phyloP scores from a whole-genome alignment of 352 stramenopile genomes.

The Peronospora tabacina region DNA sequence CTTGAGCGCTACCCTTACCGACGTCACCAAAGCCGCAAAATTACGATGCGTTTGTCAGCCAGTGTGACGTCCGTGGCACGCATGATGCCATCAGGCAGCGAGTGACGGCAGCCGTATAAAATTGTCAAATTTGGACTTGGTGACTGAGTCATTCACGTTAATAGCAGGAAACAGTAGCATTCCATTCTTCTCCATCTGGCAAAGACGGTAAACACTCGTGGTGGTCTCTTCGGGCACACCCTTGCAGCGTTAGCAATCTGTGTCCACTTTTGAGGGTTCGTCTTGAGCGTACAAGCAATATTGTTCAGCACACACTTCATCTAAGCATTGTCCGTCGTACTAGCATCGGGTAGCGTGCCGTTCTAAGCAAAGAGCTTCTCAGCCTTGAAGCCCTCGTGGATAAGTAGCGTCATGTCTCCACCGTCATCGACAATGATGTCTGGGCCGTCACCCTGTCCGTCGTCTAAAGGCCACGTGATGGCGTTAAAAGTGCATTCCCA shows the following conservation, averaged over 20 bases:
- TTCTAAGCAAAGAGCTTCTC: constrained; percentile 92
- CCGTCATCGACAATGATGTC: constrained; percentile 99
- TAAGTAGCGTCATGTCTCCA: constrained; percentile 98
- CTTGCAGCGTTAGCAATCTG: constrained; percentile 93
- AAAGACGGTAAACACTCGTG: constrained; percentile 96
- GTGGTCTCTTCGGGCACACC: constrained; percentile 98
- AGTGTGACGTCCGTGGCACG: constrained; percentile 99
- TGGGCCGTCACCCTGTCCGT: constrained; percentile 94
- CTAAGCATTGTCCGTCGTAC: constrained; percentile 94
- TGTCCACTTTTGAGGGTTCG: constrained; percentile 95
- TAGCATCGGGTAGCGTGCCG: constrained; percentile 91
- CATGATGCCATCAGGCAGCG: constrained; percentile 97
- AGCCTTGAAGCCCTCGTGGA: constrained; percentile 97
- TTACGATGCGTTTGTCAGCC: constrained; percentile 95
- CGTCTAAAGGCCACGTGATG: constrained; percentile 93
- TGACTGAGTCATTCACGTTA: constrained; percentile 99
- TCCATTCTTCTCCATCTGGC: constrained; percentile 96
- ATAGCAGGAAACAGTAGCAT: constrained; percentile 96
- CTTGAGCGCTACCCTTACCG: constrained; percentile 95
- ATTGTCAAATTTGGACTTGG: constrained; percentile 99
- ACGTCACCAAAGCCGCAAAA: constrained; percentile 98
- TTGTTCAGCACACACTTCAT: constrained; percentile 98
- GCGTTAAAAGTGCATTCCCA: constrained; percentile 99
- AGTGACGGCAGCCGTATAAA: constrained; percentile 99
- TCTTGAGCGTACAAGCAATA: constrained; percentile 91